Conservation (phyloP, 139 green algal species). For the Tetraselmis striata region DNA sequence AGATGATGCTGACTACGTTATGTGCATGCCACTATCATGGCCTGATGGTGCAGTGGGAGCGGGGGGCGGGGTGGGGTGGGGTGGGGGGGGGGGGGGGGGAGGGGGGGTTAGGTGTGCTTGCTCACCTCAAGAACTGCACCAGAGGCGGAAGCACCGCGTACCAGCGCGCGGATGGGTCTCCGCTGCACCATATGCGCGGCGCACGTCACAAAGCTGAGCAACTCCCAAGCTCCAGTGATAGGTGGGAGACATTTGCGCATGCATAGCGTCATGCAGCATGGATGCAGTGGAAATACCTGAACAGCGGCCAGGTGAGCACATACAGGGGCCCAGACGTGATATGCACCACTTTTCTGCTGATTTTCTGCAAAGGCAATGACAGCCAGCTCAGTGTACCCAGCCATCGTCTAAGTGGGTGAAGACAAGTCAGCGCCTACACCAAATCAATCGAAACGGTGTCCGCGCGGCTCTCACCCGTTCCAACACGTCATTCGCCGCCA, state of each 20-base stretch:
- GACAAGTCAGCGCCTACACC: not conserved
- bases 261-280: not conserved
- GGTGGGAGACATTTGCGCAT: no score
- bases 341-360: conserved; percentile 91
- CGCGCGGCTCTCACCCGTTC: conserved; percentile 36
- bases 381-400: not conserved
- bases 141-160: not conserved
- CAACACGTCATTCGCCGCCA: conserved; percentile 37
- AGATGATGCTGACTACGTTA: no score
- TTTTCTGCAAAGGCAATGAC: conserved; percentile 48
- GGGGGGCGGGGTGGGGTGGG: no score
- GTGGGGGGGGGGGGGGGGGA: no score
- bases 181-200: not conserved
- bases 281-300: conserved; percentile 52
- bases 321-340: conserved; percentile 80
- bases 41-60: not conserved
- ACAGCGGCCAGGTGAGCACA: conserved; percentile 78
- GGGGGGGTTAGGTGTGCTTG: not conserved
- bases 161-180: not conserved
- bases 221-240: not conserved
- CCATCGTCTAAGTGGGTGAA: conserved; percentile 35
- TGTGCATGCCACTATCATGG: not conserved
- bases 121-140: not conserved
- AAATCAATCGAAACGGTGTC: not conserved
- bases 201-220: not conserved